A percentile compares a stretch with the other conserved stretches of the same genome.
These are phyloP conservation scores for Phanerodontia chrysosporium DNA, from an alignment of 768 basidiomycete species.

Conservation along the genomic window DNA sequence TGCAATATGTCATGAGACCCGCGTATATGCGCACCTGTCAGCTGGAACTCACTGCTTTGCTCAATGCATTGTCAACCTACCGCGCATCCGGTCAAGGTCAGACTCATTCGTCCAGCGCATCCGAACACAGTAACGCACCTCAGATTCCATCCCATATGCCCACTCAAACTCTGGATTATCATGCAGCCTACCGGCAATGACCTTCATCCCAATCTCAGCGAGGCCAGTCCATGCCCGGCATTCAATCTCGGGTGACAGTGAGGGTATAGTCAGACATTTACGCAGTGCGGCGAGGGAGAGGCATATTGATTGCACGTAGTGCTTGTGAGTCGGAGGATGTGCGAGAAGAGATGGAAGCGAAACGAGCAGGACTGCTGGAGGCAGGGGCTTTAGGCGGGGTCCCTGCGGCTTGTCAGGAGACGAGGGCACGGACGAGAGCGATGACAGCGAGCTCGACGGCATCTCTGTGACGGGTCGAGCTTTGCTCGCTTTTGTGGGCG, in stretches of 20 bases:
- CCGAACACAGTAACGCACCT: constrained; percentile 36
- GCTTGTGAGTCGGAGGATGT: constrained; percentile 60
- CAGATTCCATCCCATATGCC: constrained; percentile 49
- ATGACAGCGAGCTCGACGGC: constrained; percentile 3
- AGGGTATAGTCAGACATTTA: constrained; percentile 46
- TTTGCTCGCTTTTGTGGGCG: constrained; percentile 14
- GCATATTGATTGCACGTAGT: constrained; percentile 50
- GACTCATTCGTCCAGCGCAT: neutral
- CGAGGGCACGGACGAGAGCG: constrained; percentile 7
- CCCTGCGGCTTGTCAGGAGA: neutral
- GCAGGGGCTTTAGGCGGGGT: constrained; percentile 28
- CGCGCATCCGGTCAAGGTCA: neutral
- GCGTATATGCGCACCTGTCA: neutral
- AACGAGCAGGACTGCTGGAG: constrained; percentile 49
- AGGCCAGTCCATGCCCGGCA: constrained; percentile 69
- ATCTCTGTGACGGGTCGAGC: neutral
- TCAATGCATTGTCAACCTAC: constrained; percentile 59
- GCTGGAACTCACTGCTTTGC: constrained; percentile 70
- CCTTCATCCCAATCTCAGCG: constrained; percentile 63
- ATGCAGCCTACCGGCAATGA: constrained; percentile 43
- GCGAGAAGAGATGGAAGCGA: constrained; percentile 55
- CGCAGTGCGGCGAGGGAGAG: constrained; percentile 54
- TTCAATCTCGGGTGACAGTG: constrained; percentile 55
- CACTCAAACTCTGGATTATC: constrained; percentile 33
- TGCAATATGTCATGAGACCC: neutral